Evolutionary conservation across 1,284 basidiomycete genomes (phyloP), one percentile per base, ranked within the genome.

Genomic region (Hymenochaete sp.): DNA sequence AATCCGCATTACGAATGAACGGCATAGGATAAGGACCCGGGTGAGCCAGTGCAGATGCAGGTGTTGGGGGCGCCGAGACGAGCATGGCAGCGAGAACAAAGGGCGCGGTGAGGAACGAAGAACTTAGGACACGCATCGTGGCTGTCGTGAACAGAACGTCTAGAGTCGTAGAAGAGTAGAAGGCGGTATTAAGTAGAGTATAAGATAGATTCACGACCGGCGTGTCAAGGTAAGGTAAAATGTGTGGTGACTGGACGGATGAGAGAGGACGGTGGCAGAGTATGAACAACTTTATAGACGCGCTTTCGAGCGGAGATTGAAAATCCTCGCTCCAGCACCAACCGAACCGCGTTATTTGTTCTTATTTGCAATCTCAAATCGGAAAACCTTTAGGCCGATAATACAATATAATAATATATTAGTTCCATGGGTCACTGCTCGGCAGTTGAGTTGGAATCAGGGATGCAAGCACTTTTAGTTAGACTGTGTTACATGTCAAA

Each of bases 21-120:
- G 48, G 48, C 44, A 50, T 50, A 44, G 47, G 47, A 16, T 32
- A 27, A 13, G 48, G 39, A 11, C 2, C 18, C 18, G 48, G 48
- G 18, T 33, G 43, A 9, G 48, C 48, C 24, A 49, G 24, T 38
- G 43, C 48, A 42, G 38, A 16, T 8, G 28, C 48, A 11, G 39
- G 35, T 13, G 25, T 13, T 32, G 31, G 19, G 26, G 45, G 40
- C 13, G 35, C 44, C 27, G 35, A 38, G 13, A 42, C 13, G 5
- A 50, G 28, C 4, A 28, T 44, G 33, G 40, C 28, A 32, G 16
- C 27, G n/a, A 50, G 48, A n/a, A 42, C 11, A 29, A 42, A n/a
- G 4, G 45, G 44, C 9, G 41, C 7, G 7, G 37, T 31, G 38
- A 44, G 38, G 25, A 40, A n/a, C 26, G 41, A 25, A 27, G 37